These are phyloP conservation scores for Spiraea crenata DNA, from an alignment of 331 rosid genomes.

Conservation along the genomic window DNA sequence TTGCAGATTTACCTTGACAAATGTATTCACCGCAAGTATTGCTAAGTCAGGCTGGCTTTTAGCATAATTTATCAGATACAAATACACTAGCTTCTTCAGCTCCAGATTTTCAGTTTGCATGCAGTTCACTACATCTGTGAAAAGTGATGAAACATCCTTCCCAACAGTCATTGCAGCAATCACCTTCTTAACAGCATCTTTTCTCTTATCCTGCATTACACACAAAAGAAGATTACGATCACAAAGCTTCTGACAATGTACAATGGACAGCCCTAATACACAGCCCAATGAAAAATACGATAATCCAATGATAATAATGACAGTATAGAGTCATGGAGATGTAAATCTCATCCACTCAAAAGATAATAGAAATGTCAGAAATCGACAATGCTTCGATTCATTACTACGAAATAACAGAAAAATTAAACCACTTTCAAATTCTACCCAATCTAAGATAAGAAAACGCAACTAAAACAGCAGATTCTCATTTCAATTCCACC, in stretches of 20 bases:
- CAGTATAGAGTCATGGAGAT: neutral
- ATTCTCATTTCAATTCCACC: slow-evolving; percentile 4
- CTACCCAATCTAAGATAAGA: neutral
- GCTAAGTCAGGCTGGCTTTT: slow-evolving; percentile 99
- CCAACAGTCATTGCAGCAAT: slow-evolving; percentile 99
- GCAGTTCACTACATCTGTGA: slow-evolving; percentile 95
- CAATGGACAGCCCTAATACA: neutral
- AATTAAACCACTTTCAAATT: neutral
- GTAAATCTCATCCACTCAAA: neutral
- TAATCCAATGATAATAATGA: neutral
- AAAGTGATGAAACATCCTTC: slow-evolving; percentile 95
- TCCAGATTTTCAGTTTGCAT: slow-evolving; percentile 99
- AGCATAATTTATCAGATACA: slow-evolving; percentile 92
- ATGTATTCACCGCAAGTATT: slow-evolving; percentile 96
- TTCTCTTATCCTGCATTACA: slow-evolving; percentile 82
- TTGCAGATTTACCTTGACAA: slow-evolving; percentile 73
- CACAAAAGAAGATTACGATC: neutral
- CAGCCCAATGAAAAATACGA: neutral
- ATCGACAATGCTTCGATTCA: slow-evolving; percentile 12
- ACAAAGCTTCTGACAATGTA: neutral
- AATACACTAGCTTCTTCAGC: slow-evolving; percentile 91
- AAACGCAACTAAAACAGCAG: neutral
- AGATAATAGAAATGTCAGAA: neutral
- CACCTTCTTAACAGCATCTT: slow-evolving; percentile 99
- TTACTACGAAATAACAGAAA: neutral